phyloP scores from a whole-genome alignment of 805 yeast genomes.

The Vanderwaltozyma verrucispora region DNA sequence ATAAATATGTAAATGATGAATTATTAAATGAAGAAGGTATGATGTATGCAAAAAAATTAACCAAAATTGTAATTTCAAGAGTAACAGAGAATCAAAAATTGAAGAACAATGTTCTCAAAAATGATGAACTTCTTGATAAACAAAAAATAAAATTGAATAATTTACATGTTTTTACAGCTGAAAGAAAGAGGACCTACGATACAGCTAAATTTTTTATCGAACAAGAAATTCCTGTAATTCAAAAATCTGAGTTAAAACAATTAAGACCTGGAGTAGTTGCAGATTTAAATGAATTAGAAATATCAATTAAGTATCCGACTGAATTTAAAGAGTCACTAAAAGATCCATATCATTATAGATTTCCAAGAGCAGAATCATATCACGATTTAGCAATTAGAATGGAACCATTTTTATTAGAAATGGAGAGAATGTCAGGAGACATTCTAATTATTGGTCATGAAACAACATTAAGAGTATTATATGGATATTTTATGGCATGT shows the following conservation, averaged over 20 bases:
- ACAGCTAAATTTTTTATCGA: conserved; percentile 62
- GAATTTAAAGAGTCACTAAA: conserved; percentile 54
- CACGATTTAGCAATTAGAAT: conserved; percentile 92
- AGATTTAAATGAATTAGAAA: conserved; percentile 50
- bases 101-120: too few relatives aligned
- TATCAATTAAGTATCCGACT: conserved; percentile 49
- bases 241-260: conserved; percentile 76
- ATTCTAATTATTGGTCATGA: conserved; percentile 89
- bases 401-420: conserved; percentile 86
- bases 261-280: conserved; percentile 85
- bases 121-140: too few relatives aligned
- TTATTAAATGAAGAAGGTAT: conserved; percentile 67
- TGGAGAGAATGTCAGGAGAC: conserved; percentile 86
- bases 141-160: neutral
- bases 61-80: conserved; percentile 40
- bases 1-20: conserved; percentile 66
- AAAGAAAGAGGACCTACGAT: conserved; percentile 72
- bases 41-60: conserved; percentile 53
- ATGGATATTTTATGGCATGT: conserved; percentile 91
- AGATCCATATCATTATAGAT: conserved; percentile 91
- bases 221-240: conserved; percentile 53
- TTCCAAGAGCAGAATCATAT: conserved; percentile 86
- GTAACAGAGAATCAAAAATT: conserved; percentile 12
- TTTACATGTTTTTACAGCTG: conserved; percentile 82
- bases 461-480: conserved; percentile 75